Conservation (phyloP, 208 protist genomes). For the Trypanosoma rangeli region DNA sequence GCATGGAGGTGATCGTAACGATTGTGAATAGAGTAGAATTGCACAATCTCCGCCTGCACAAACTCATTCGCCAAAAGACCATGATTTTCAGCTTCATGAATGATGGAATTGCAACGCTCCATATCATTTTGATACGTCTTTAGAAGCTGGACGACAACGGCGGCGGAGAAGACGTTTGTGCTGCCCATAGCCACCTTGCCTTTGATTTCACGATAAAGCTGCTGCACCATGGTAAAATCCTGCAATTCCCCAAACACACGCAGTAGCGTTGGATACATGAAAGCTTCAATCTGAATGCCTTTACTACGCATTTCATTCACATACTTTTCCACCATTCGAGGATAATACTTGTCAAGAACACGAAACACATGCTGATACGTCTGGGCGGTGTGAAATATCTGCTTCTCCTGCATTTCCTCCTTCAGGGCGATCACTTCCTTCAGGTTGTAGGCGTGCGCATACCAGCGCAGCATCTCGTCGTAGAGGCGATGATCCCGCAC, state of each 20-base stretch:
- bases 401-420: constrained; percentile 76
- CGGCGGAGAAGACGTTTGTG: constrained; percentile 38
- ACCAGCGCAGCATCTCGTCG: constrained; percentile 91
- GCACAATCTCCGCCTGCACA: constrained; percentile 81
- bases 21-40: constrained; percentile 61
- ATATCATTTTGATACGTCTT: constrained; percentile 51
- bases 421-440: constrained; percentile 90
- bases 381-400: constrained; percentile 77
- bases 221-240: constrained; percentile 55
- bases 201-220: constrained; percentile 79
- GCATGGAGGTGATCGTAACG: constrained; percentile 46
- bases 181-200: constrained; percentile 40
- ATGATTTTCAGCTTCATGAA: constrained; percentile 66
- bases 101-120: constrained; percentile 47
- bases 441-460: constrained; percentile 78
- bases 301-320: constrained; percentile 75
- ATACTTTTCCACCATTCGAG: constrained; percentile 86
- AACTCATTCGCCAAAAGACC: constrained; percentile 62
- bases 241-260: constrained; percentile 82
- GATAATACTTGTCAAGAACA: constrained; percentile 89
- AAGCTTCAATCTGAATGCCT: constrained; percentile 72
- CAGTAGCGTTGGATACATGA: constrained; percentile 86
- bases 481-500: constrained; percentile 78
- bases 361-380: constrained; percentile 88
- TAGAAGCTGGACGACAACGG: constrained; percentile 70